A percentile compares a stretch with the other conserved stretches of the same genome.
phyloP scores from a whole-genome alignment of 805 yeast genomes.

The Kregervanrija fluxuum region DNA sequence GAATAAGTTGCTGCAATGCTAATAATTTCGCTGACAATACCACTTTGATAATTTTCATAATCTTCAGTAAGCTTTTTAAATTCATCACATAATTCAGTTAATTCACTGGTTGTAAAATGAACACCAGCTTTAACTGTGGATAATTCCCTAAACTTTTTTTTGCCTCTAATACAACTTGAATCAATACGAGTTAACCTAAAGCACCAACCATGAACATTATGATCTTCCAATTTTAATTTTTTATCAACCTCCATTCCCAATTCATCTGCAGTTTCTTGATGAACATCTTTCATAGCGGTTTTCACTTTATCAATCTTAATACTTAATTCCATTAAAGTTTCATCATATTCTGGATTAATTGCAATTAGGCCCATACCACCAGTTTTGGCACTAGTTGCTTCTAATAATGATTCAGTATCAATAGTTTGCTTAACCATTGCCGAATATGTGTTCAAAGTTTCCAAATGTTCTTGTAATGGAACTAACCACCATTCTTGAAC shows the following conservation, averaged over 20 bases:
- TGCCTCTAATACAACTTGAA: slow-evolving; percentile 66
- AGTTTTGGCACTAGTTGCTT: slow-evolving; percentile 49
- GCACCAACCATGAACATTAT: slow-evolving; percentile 89
- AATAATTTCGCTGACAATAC: slow-evolving; percentile 77
- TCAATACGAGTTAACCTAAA: slow-evolving; percentile 88
- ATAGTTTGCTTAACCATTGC: slow-evolving; percentile 90
- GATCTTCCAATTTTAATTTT: slow-evolving; percentile 83
- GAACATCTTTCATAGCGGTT: slow-evolving; percentile 50
- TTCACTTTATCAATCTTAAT: slow-evolving; percentile 48
- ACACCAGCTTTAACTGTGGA: slow-evolving; percentile 96
- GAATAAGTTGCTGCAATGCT: slow-evolving; percentile 74
- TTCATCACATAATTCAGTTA: slow-evolving; percentile 53
- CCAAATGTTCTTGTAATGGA: slow-evolving; percentile 44
- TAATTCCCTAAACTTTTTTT: slow-evolving; percentile 56
- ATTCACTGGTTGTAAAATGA: slow-evolving; percentile 68
- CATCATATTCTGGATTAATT: slow-evolving; percentile 87
- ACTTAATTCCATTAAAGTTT: slow-evolving; percentile 56
- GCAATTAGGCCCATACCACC: slow-evolving; percentile 37
- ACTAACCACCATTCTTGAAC: slow-evolving; percentile 47
- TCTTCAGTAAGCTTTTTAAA: slow-evolving; percentile 53
- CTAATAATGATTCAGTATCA: slow-evolving; percentile 74
- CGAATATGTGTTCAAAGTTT: slow-evolving; percentile 57
- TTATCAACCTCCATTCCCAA: slow-evolving; percentile 78
- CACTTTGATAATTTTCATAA: slow-evolving; percentile 69
- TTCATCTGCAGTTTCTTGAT: slow-evolving; percentile 61